Evolutionary conservation across 148 eudicot genomes (phyloP), one percentile per base, ranked within the genome.

Genomic region (Tetragonia tetragonoides): DNA sequence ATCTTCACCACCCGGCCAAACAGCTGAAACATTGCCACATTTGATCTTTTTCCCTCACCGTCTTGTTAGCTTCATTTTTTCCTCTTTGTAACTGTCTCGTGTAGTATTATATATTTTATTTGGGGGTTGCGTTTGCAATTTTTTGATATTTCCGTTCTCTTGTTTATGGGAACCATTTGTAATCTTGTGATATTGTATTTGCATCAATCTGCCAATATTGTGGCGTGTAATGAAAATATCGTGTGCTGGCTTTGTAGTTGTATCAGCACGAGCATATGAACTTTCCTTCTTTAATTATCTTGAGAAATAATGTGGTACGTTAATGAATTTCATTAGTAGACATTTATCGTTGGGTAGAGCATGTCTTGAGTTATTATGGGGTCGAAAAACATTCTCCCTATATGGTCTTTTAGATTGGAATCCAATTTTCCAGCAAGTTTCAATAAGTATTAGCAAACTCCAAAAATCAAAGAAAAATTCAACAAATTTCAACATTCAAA

Each of bases 181-280:
- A 37, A 44, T 38, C 72, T 57, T 66, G 74, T 72, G 77, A 24
- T 67, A 38, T 54, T 77, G 75, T 75, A 44, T 75, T 54, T 76
- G 4, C 15, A 20, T 20, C 60, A 10, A 28, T 66, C 34, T 60
- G 81, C 81, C 84, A 67, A 78, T 67, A 82, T 82, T 82, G 71
- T 82, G 78, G 84, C 81, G 49, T 82, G 75, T 82, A 74, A 78
- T 78, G 69, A 68, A 73, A 73, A 64, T 66, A 77, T 44, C 78
- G 78, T 73, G 65, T 76, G 72, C 63, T 77, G 74, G 73, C 62
- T 57, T 77, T 81, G 84, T 81, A 77, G 84, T 28, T 28, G 34
- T 72, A n/a, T 64, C 72, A 77, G 84, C 72, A 37, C 38, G 81
- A 73, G 81, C 67, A 70, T 53, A 20, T 77, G 71, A 40, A 68